Conservation (phyloP, 257 asterid genomes). For the Avicennia marina region DNA sequence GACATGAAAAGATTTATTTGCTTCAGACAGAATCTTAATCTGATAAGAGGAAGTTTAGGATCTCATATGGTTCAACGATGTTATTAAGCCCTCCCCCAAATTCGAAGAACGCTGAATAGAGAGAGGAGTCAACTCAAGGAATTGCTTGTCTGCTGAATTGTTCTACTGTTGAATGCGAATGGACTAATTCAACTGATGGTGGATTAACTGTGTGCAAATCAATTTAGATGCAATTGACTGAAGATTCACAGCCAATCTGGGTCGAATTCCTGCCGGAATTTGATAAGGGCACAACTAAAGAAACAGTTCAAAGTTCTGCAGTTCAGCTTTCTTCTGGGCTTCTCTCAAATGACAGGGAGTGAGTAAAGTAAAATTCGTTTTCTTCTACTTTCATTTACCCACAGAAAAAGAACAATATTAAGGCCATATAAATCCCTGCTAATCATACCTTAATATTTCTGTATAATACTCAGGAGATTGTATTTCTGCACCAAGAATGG, state of each 20-base stretch:
- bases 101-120: too few species aligned
- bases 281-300: slow-evolving; percentile 19
- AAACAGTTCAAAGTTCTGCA: slow-evolving; percentile 23
- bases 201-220: too few species aligned
- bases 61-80: too few species aligned
- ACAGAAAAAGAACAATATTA: too few species aligned
- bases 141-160: too few species aligned
- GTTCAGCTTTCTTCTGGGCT: slow-evolving; percentile 41
- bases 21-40: too few species aligned
- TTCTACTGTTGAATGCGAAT: too few species aligned
- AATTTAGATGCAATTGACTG: slow-evolving; percentile 65
- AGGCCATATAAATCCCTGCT: slow-evolving; percentile 15
- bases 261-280: slow-evolving; percentile 42
- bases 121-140: too few species aligned
- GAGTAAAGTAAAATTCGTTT: slow-evolving; percentile 31
- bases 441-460: slow-evolving; percentile 28
- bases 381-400: background rate
- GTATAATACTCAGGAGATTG: slow-evolving; percentile 50
- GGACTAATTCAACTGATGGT: too few species aligned
- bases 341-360: slow-evolving; percentile 53
- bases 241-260: slow-evolving; percentile 67
- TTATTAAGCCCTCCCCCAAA: too few species aligned
- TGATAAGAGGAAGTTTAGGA: too few species aligned
- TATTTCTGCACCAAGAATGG: slow-evolving; percentile 66
- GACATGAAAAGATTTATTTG: too few species aligned